Base-by-base conservation (phyloP, 2,329 filamentous ascomycete genomes). In the Trichophyton rubrum region DNA sequence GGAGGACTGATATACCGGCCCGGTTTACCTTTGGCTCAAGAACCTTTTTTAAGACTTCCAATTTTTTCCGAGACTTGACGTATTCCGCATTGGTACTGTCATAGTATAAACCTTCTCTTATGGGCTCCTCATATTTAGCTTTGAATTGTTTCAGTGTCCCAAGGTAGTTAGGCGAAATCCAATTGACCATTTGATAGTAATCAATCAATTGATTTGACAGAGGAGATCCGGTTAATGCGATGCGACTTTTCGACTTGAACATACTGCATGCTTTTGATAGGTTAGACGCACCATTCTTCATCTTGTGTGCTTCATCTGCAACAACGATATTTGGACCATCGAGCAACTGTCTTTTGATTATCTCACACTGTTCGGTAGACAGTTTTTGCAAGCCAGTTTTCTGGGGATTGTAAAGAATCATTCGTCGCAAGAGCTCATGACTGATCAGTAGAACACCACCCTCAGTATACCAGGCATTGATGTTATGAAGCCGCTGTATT, bases 221-320 rank as follows among this genome's bases (percentile, higher is more conserved):
- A 0, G 91, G 91, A 0, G 90, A 92, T 0, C 90, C 91, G 0
- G 90, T 95, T 63, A 96, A 77, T 4, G 90, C 91, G 64, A 96
- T 88, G 9, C 90, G 84, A 62, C 80, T 85, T 59, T 77, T 82
- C 0, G 90, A 88, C 62, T 71, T 78, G 68, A 96, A 86, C 9
- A 75, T 71, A 1, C 75, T 75, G 20, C 85, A 82, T 4, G 81
- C 78, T 41, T 72, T 64, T 49, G 84, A 77, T 38, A 86, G 74
- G 20, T 77, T 72, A 0, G 85, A 77, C 0, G 69, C 70, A 0
- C 76, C 72, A 63, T 89, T 90, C 72, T 93, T 95, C 69, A 96
- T 74, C 22, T 73, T 76, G 69, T 96, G 91, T 0, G 90, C 90
- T 72, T 96, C 91, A 68, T 96, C 91, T 0, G 87, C 88, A 58